Conservation (phyloP, 441 rosid species). For the Lagerstroemia fauriei region DNA sequence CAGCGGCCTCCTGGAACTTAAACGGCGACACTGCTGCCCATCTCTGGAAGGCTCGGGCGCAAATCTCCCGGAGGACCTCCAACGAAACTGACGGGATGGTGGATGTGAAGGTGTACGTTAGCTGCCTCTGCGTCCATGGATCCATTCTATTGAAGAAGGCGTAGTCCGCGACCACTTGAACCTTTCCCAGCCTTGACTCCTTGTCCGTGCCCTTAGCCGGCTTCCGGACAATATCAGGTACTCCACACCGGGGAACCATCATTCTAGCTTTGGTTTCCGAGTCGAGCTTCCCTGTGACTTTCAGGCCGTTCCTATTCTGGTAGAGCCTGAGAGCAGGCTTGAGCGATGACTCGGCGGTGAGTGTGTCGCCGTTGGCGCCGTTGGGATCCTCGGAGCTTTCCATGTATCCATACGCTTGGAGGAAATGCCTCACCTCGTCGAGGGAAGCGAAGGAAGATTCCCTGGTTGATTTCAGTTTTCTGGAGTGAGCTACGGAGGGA, state of each 20-base stretch:
- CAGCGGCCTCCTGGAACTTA: constrained; percentile 7
- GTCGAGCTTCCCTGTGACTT: constrained; percentile 37
- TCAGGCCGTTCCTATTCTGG: constrained; percentile 33
- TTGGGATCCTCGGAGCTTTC: background rate
- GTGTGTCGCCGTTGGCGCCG: background rate
- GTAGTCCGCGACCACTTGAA: constrained; percentile 31
- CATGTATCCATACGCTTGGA: background rate
- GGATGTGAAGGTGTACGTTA: constrained; percentile 29
- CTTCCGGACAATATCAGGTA: constrained; percentile 30
- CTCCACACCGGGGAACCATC: constrained; percentile 38
- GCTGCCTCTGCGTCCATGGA: constrained; percentile 30
- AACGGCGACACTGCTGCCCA: constrained; percentile 34
- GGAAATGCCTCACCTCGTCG: background rate
- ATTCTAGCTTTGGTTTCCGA: constrained; percentile 26
- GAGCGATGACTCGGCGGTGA: background rate
- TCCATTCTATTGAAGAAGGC: constrained; percentile 23
- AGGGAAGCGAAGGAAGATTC: background rate
- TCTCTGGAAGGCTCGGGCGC: constrained; percentile 29
- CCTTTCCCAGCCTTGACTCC: background rate
- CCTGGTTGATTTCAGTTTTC: background rate
- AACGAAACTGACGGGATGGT: background rate
- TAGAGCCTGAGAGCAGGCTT: constrained; percentile 38
- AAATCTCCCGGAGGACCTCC: constrained; percentile 5
- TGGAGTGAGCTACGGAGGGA: background rate
- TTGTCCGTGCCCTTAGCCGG: background rate